Base-by-base conservation (phyloP, 345 rosid species). In the Citropsis articulata region DNA sequence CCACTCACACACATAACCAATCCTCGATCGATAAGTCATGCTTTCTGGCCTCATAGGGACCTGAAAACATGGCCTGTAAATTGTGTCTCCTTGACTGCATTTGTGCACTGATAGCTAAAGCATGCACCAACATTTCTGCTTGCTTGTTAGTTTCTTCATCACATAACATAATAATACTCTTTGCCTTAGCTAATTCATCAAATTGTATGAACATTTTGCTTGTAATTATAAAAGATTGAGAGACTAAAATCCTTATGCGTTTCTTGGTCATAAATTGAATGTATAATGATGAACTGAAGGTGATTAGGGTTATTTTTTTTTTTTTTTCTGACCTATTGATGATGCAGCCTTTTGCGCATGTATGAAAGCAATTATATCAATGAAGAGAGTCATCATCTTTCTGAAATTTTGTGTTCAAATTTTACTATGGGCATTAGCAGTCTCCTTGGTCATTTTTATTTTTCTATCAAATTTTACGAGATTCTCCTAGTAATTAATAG, bases 71-170 rank as follows among this genome's bases (percentile, higher is more conserved):
- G 72, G 14, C 71, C 85, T 83, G 84, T 77, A 55, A 25, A 16
- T 62, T 69, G 38, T 86, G 89, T 88, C 88, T 85, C 88, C 84
- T 86, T 84, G 87, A 79, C 82, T 71, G 55, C 36, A 30, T 50
- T 31, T 12, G 62, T 53, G 33, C 7, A 4, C 27, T 53, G 27
- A 56, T 33, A 76, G 27, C 3, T 45, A 45, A 45, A 45, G 50
- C 50, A 45, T 36, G 63, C 73, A 55, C 27, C 50, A 21, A 76
- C 14, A 24, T 22, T 50, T 64, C 24, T 65, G 70, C 84, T 66
- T 72, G 76, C 83, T 72, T 68, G 35, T 36, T 53, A 18, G 19
- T 53, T 53, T 53, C 57, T 53, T 56, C 71, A 31, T 65, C 18
- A 33, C 53, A 4, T 55, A 40, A 27, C 64, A 40, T 33, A 14